Base-by-base conservation (phyloP, 805 yeast genomes). In the Nakazawaea siamensis region DNA sequence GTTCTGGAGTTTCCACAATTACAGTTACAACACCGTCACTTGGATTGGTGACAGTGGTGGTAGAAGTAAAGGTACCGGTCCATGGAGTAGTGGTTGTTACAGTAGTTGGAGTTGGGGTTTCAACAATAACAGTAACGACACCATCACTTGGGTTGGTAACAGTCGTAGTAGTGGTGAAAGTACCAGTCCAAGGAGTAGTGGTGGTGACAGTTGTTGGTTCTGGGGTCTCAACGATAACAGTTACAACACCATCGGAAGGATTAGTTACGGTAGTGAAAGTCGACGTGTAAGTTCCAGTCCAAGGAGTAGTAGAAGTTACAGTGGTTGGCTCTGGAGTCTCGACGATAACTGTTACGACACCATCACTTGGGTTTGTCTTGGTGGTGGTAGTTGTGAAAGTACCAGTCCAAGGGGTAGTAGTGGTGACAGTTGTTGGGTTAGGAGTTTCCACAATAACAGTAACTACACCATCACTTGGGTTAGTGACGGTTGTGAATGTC, bases 61-160 rank as follows among this genome's bases (percentile, higher is more conserved):
- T 13, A n/a, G n/a, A n/a, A 16, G 29, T 27, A 12, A 13, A 27
- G 29, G 27, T 25, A 9, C 27, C 27, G n/a, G 27, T 25, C 27
- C 27, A 25, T 27, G 29, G 29, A 16, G 8, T 18, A 27, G 29
- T 27, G 8, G 29, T 13, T 12, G 17, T 27, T 5, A 15, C 12
- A 16, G 29, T 13, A 8, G n/a, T 9, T 10, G 11, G 27, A 25
- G 7, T 13, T 10, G 27, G 27, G n/a, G 29, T 14, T 16, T 27
- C 29, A 14, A 27, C 15, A 14, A 16, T 13, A 12, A 13, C 29
- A 14, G 29, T 27, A 9, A 7, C 19, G 19, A 7, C 18, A 15
- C 19, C 29, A 27, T 27, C 18, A 8, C 19, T 14, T 16, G 6
- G 18, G 12, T 16, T 27, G 12, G 29, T 13, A 16, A 8, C 10